phyloP scores from a whole-genome alignment of 176 grass and related monocot species.

The Carex kokanica region DNA sequence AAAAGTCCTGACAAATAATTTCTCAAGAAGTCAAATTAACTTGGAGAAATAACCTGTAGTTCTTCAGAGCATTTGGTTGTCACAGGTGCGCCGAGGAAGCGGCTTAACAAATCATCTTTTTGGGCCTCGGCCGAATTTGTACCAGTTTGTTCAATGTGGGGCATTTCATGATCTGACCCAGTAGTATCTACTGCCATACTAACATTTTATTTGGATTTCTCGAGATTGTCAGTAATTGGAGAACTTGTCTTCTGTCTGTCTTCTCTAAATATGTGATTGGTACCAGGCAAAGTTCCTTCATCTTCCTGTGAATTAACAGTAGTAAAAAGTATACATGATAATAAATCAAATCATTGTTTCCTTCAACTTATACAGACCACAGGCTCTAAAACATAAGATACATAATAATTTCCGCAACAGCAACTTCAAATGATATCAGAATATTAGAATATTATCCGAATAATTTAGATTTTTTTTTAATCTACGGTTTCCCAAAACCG shows the following conservation, averaged over 20 bases:
- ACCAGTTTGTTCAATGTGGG: slow-evolving; percentile 46
- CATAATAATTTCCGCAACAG: background rate
- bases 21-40: slow-evolving; percentile 18
- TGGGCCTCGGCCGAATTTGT: slow-evolving; percentile 38
- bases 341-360: background rate
- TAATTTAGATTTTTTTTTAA: too few species aligned
- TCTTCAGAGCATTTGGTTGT: slow-evolving; percentile 55
- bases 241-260: slow-evolving; percentile 41
- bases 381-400: background rate
- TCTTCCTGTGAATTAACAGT: slow-evolving; percentile 46
- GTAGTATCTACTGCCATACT: slow-evolving; percentile 41
- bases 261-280: slow-evolving; percentile 39
- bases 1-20: background rate
- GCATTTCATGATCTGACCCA: slow-evolving; percentile 42
- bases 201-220: slow-evolving; percentile 43
- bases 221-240: slow-evolving; percentile 39
- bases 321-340: background rate
- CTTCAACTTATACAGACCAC: background rate
- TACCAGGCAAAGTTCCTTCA: slow-evolving; percentile 45
- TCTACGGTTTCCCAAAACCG: too few species aligned
- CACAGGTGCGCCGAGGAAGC: slow-evolving; percentile 55
- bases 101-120: slow-evolving; percentile 49
- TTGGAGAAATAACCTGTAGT: slow-evolving; percentile 53
- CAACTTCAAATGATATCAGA: background rate
- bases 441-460: background rate